Conservation (phyloP, 2,329 filamentous ascomycete genomes). For the Talaromyces albobiverticillius region DNA sequence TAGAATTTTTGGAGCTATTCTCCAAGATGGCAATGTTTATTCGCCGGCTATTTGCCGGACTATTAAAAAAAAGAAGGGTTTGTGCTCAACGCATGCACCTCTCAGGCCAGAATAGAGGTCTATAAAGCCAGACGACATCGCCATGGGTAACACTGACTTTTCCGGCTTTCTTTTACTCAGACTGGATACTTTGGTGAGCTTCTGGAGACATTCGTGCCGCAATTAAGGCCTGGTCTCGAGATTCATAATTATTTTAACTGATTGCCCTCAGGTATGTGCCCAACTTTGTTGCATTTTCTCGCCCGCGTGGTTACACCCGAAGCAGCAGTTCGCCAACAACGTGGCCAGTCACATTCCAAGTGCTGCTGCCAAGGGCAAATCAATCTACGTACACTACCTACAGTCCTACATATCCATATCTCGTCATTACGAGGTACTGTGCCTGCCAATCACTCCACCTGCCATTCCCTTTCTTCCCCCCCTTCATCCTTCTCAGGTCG, state of each 20-base stretch:
- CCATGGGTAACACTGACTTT: neutral
- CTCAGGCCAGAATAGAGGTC: neutral
- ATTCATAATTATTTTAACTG: neutral
- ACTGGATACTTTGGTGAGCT: no score
- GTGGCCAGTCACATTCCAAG: constrained; percentile 8
- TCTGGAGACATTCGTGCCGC: no score
- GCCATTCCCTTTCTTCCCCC: neutral
- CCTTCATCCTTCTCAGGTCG: constrained; percentile 1
- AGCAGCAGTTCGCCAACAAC: constrained; percentile 1
- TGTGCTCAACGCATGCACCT: constrained; percentile 2
- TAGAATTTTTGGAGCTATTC: neutral
- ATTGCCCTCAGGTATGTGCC: neutral
- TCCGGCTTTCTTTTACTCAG: neutral
- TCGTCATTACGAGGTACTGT: constrained; percentile 1
- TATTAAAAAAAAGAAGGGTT: neutral
- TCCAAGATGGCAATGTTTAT: neutral
- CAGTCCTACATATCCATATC: neutral
- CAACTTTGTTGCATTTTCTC: neutral
- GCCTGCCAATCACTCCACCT: constrained; percentile 7
- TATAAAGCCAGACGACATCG: constrained; percentile 1
- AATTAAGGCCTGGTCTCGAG: neutral
- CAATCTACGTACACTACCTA: no score
- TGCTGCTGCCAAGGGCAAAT: constrained; percentile 2
- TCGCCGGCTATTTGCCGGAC: neutral
- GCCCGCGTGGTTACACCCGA: neutral